Conservation (phyloP, 768 basidiomycete genomes). For the Amanita pseudoporphyria region DNA sequence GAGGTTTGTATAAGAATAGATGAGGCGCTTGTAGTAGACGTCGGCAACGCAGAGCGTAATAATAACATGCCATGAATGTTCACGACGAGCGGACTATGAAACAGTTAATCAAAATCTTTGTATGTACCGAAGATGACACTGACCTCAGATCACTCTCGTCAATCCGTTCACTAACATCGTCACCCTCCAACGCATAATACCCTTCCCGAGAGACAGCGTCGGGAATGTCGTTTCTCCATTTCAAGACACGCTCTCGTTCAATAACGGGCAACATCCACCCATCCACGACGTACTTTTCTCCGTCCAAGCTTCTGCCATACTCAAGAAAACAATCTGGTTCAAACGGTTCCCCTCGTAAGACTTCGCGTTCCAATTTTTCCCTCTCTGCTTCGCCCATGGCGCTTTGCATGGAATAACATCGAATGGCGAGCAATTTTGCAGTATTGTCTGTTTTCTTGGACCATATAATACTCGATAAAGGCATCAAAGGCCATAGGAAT, state of each 20-base stretch:
- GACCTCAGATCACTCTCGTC: slow-evolving; percentile 48
- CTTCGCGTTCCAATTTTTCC: slow-evolving; percentile 47
- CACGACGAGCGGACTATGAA: slow-evolving; percentile 40
- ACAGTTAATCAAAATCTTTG: background rate
- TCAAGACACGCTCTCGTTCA: slow-evolving; percentile 53
- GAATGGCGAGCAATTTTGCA: slow-evolving; percentile 60
- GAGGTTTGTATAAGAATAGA: slow-evolving; percentile 53
- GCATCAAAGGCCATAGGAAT: slow-evolving; percentile 57
- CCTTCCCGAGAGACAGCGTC: background rate
- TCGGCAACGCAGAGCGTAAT: slow-evolving; percentile 31
- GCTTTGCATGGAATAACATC: slow-evolving; percentile 67
- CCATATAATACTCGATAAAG: slow-evolving; percentile 37
- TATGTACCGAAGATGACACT: slow-evolving; percentile 9
- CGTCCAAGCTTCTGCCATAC: slow-evolving; percentile 42
- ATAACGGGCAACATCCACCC: slow-evolving; percentile 74
- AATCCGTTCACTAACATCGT: slow-evolving; percentile 24
- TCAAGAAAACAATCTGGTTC: slow-evolving; percentile 55
- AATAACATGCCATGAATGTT: slow-evolving; percentile 63
- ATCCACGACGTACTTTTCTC: slow-evolving; percentile 55
- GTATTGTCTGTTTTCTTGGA: slow-evolving; percentile 42
- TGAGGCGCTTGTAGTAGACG: slow-evolving; percentile 12
- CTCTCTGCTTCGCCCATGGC: slow-evolving; percentile 75
- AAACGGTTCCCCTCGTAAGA: slow-evolving; percentile 46
- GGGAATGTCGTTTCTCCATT: slow-evolving; percentile 24
- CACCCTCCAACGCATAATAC: slow-evolving; percentile 31